phyloP scores from a whole-genome alignment of 768 basidiomycete genomes.

The Phylloporus rhodoxanthus region DNA sequence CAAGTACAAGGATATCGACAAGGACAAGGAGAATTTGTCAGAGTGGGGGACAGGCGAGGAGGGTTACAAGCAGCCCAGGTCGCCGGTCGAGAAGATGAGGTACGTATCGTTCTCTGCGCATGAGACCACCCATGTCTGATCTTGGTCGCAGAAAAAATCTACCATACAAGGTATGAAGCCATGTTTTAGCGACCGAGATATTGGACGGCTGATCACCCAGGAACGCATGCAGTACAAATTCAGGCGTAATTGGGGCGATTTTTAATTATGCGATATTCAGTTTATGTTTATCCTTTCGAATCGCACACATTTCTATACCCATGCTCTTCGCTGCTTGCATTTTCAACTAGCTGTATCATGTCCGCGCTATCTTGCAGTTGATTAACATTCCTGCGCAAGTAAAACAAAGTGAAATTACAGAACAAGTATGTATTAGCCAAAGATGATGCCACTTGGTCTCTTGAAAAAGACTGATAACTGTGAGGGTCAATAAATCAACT shows the following conservation, averaged over 20 bases:
- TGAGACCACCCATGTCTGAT: not conserved
- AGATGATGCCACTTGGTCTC: no score
- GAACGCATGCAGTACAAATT: constrained; percentile 82
- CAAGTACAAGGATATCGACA: constrained; percentile 52
- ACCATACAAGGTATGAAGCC: constrained; percentile 73
- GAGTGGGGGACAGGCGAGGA: constrained; percentile 69
- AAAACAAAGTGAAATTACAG: not conserved
- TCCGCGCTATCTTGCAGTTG: not conserved
- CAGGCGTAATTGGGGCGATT: constrained; percentile 83
- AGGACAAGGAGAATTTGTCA: constrained; percentile 47
- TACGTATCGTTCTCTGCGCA: constrained; percentile 23
- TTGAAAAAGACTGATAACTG: no score
- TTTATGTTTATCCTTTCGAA: constrained; percentile 9
- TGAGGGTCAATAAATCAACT: no score
- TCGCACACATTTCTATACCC: constrained; percentile 25
- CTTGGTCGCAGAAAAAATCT: constrained; percentile 54
- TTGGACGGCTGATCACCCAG: constrained; percentile 42
- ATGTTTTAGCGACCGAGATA: constrained; percentile 5
- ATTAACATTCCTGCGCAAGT: not conserved
- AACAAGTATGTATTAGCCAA: no score
- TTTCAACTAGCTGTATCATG: constrained; percentile 1
- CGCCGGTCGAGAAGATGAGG: constrained; percentile 74
- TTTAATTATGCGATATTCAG: constrained; percentile 39
- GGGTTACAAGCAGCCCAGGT: constrained; percentile 69
- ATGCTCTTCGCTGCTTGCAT: constrained; percentile 7